These are phyloP conservation scores for Forsythia viridissima DNA, from an alignment of 257 asterid genomes.

Conservation along the genomic window DNA sequence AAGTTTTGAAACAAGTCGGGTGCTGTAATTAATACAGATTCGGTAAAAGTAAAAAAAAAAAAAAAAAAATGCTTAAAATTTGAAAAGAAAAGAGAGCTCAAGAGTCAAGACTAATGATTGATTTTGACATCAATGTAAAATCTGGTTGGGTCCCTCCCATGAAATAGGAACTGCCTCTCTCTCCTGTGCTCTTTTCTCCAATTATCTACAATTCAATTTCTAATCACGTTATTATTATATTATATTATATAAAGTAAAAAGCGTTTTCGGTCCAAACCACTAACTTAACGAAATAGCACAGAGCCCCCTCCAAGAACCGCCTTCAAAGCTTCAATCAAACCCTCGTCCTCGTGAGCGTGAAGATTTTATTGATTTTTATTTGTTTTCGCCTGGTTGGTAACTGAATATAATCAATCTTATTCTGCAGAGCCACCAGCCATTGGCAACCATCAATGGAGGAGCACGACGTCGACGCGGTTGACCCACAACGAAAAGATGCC, in stretches of 20 bases:
- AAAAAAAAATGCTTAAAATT: no score
- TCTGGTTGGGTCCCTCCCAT: background rate
- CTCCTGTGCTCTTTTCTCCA: background rate
- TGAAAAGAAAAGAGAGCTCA: background rate
- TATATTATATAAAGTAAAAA: no score
- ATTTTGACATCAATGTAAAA: background rate
- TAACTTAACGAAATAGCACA: background rate
- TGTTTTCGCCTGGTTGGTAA: background rate
- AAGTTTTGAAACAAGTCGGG: background rate
- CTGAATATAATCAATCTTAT: background rate
- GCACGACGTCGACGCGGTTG: slow-evolving; percentile 24
- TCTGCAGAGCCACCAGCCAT: slow-evolving; percentile 2
- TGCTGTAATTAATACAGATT: background rate
- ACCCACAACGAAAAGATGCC: background rate
- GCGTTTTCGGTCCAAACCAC: background rate
- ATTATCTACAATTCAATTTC: background rate
- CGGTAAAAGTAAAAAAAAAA: no score
- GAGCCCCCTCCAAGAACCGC: background rate
- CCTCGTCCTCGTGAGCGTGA: background rate
- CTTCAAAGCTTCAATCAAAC: background rate
- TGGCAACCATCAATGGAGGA: slow-evolving; percentile 33
- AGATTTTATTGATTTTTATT: background rate
- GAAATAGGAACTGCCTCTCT: background rate
- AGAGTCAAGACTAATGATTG: background rate
- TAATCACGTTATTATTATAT: no score